Conservation (phyloP, 1,284 basidiomycete species). For the Vanrija sp. region DNA sequence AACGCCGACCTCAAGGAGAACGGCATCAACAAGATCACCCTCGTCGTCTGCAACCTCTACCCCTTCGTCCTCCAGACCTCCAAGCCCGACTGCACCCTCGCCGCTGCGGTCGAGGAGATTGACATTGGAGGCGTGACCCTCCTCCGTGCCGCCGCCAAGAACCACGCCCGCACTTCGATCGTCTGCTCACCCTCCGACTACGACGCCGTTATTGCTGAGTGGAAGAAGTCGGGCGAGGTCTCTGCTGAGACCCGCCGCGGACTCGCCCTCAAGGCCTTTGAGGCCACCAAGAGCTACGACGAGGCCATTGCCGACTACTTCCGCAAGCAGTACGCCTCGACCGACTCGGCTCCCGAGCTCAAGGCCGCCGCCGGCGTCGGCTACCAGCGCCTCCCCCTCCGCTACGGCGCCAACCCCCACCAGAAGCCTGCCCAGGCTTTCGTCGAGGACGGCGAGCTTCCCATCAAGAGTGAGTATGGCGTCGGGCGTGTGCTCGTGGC, state of each 20-base stretch:
- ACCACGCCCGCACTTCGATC: conserved; percentile 89
- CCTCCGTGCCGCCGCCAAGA: conserved; percentile 96
- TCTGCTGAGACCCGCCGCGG: conserved; percentile 67
- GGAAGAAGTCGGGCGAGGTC: conserved; percentile 65
- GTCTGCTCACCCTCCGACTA: conserved; percentile 96
- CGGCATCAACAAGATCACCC: conserved; percentile 80
- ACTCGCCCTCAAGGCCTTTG: conserved; percentile 95
- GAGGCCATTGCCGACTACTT: conserved; percentile 96
- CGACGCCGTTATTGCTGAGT: conserved; percentile 70
- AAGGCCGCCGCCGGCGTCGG: conserved; percentile 58
- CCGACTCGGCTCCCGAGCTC: conserved; percentile 62
- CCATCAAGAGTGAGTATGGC: conserved; percentile 73
- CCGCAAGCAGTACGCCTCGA: conserved; percentile 87
- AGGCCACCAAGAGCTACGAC: conserved; percentile 93
- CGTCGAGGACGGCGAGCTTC: conserved; percentile 81
- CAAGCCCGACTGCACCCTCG: conserved; percentile 81
- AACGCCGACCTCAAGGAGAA: conserved; percentile 75
- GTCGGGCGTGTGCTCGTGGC: too few relatives aligned
- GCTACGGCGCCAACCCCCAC: conserved; percentile 98
- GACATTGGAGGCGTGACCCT: conserved; percentile 99
- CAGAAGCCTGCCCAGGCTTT: conserved; percentile 98
- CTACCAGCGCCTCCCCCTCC: conserved; percentile 78
- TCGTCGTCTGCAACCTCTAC: conserved; percentile 99
- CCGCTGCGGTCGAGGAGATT: conserved; percentile 93
- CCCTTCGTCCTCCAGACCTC: conserved; percentile 91